Evolutionary conservation across 1,284 basidiomycete genomes (phyloP), one percentile per base, ranked within the genome.

Genomic region (Sporisorium graminicola): DNA sequence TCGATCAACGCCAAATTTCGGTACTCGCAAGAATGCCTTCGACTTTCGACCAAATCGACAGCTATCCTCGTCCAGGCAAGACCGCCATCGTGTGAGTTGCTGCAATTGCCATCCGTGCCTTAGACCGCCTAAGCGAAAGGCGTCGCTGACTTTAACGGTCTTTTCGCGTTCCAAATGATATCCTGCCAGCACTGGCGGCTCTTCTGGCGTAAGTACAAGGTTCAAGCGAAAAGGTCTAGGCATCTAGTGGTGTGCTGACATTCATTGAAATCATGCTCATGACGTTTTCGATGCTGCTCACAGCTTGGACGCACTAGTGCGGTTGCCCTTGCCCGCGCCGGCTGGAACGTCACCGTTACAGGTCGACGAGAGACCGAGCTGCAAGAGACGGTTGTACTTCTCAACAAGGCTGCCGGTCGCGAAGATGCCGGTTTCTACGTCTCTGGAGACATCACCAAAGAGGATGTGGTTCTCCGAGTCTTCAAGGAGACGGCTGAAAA

Each of bases 281-380:
- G 24, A 33, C 10, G 13, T 18, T 18, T 49, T 26, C 13, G 10
- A 29, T 16, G 3, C 18, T 37, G 20, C 24, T 10, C 24, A 46
- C 52, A 74, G 70, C 72, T 80, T 26, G 80, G 80, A 44, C 54
- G 63, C 16, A 73, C 80, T 18, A 73, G 67, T 13, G 78, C 78
- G 8, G 56, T 78, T 2, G 74, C 73, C n/a, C 73, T 81, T 20
- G 77, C 78, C 8, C 55, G 60, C 4, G 65, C 69, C 13, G 78
- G 78, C 18, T 81, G 80, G 80, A 81, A 80, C 51, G 75, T 80
- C 35, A 59, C 64, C 27, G 62, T 81, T 24, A 76, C 78, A 2
- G 80, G 80, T 3, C 61, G 80, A 16, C 58, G 80, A 13, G 59
- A 65, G 35, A 20, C 33, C 18, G 64, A 76, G 40, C 78, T 81